Percentiles rank a stretch among this genome's conserved stretches.
Evolutionary conservation across 2,329 filamentous ascomycete species (phyloP).

Genomic region (Juglanconis oblonga): DNA sequence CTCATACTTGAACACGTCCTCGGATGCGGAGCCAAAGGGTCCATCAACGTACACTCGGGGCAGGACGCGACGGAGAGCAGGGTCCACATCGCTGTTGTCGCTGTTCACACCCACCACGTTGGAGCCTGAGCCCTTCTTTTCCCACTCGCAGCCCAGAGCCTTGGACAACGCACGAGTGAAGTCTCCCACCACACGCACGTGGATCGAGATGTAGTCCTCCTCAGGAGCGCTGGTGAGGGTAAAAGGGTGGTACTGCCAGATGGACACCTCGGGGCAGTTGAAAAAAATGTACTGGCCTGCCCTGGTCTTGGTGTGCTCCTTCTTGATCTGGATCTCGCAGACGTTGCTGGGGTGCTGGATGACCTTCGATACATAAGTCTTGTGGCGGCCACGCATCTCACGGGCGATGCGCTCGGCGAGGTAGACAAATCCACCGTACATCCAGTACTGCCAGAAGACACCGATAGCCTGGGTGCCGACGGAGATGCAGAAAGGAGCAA

Average conservation of each 20-base stretch:
- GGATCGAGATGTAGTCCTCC: slow-evolving; percentile 86
- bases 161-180: slow-evolving; percentile 71
- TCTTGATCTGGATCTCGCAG: slow-evolving; percentile 89
- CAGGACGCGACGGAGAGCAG: slow-evolving; percentile 68
- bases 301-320: slow-evolving; percentile 76
- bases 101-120: slow-evolving; percentile 68
- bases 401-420: slow-evolving; percentile 75
- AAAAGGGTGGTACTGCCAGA: slow-evolving; percentile 89
- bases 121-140: slow-evolving; percentile 55
- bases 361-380: slow-evolving; percentile 84
- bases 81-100: slow-evolving; percentile 58
- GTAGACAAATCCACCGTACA: slow-evolving; percentile 78
- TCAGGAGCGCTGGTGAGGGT: slow-evolving; percentile 83
- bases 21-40: slow-evolving; percentile 80
- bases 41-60: slow-evolving; percentile 81
- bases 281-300: slow-evolving; percentile 88
- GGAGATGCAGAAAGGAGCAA: slow-evolving; percentile 73
- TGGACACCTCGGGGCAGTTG: slow-evolving; percentile 79
- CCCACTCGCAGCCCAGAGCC: slow-evolving; percentile 73
- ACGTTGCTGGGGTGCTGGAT: slow-evolving; percentile 88
- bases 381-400: slow-evolving; percentile 76
- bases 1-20: slow-evolving; percentile 89
- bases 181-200: slow-evolving; percentile 79
- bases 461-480: slow-evolving; percentile 64
- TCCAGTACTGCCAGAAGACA: slow-evolving; percentile 87